Base-by-base conservation (phyloP, 1,139 yeast genomes). In the Magnusiomyces suaveolens region DNA sequence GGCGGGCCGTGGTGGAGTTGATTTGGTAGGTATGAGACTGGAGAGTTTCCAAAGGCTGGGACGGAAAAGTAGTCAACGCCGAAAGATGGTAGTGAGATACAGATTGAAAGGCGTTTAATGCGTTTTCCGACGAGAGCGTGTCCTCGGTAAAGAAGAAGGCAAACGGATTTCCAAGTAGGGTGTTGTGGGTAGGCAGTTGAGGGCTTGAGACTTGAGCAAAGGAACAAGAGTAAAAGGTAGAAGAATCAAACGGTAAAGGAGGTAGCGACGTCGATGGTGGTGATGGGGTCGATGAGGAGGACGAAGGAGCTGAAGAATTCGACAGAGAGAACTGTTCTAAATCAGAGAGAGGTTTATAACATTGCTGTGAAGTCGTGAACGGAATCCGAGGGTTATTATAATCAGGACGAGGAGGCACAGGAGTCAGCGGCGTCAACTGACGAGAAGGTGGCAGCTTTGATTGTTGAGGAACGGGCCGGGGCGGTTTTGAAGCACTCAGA, bases 71-170 rank as follows among this genome's bases (percentile, higher is more conserved):
- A 6, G 14, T 33, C 12, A 47, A 32, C 16, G 32, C 33, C 10
- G 16, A 21, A 24, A 46, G 29, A 36, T 54, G 52, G 21, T 48
- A 29, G 33, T 49, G 39, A n/a, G 52, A 29, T 14, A 41, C 20
- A 14, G 25, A 20, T 43, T 51, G 54, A 32, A 54, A 32, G n/a
- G 39, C 23, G n/a, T 43, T 48, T 21, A 54, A 25, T 18, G 51
- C 46, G 25, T 50, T 53, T 32, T 49, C 43, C 10, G 33, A 10
- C 18, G 20, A 16, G 12, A 23, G 24, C 3, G 24, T 20, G 2
- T 38, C 10, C 18, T 50, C 57, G 14, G 47, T 48, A 33, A 49
- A 49, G 36, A 54, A 54, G 24, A 49, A 54, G 18, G 24, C 21
- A 50, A 33, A 46, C 1, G 43, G 44, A 20, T 39, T 46, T 29